Conservation (phyloP, 2,329 filamentous ascomycete species). For the Sporothrix pallida region DNA sequence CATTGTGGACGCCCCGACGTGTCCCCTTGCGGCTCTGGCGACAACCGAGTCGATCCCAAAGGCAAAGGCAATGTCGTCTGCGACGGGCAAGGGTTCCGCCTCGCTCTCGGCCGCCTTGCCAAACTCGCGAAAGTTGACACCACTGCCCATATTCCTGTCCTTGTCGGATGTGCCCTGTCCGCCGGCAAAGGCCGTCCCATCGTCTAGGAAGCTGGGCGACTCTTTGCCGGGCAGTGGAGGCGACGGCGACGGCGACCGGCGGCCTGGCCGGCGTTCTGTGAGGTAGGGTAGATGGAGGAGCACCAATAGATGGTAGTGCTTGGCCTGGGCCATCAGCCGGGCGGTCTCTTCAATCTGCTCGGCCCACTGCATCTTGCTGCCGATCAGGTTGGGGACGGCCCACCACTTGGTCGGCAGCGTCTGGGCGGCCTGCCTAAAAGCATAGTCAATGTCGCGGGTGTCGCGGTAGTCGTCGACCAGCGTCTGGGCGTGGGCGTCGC, state of each 20-base stretch:
- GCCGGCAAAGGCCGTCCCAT: not conserved
- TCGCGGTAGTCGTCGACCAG: slow-evolving; percentile 39
- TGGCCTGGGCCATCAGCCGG: slow-evolving; percentile 46
- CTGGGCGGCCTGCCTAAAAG: slow-evolving; percentile 44
- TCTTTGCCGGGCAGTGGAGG: not conserved
- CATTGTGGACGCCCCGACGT: not conserved
- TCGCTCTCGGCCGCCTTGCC: not conserved
- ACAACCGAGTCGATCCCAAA: not conserved
- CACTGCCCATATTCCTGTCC: not conserved
- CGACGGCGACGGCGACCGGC: not conserved
- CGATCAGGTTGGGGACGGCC: slow-evolving; percentile 43
- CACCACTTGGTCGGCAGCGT: slow-evolving; percentile 48
- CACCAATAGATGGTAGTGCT: slow-evolving; percentile 54
- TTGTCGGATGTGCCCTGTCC: not conserved
- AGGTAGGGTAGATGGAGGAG: slow-evolving; percentile 61
- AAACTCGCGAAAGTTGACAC: slow-evolving; percentile 16
- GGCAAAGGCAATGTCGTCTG: slow-evolving; percentile 1
- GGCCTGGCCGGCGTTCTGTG: slow-evolving; percentile 45
- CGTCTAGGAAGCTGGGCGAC: not conserved
- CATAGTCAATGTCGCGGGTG: slow-evolving; percentile 45
- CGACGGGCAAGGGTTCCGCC: not conserved
- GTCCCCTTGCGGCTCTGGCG: too few species aligned
- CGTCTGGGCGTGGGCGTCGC: not conserved
- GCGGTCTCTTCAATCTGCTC: slow-evolving; percentile 37
- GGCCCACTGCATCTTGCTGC: slow-evolving; percentile 29